Evolutionary conservation across 345 rosid genomes (phyloP).

Genomic region (Sisymbrium irio): DNA sequence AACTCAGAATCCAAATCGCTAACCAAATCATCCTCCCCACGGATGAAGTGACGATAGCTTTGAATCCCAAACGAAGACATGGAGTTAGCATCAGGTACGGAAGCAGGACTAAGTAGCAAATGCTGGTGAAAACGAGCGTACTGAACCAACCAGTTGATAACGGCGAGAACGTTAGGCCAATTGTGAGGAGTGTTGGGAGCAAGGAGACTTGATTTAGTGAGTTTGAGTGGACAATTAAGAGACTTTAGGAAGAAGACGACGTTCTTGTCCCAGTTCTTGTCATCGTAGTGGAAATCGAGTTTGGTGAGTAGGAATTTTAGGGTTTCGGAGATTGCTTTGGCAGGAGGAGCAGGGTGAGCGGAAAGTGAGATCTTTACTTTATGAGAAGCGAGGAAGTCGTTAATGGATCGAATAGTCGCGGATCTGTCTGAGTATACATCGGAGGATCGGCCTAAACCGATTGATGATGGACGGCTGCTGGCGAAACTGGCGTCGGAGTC

Average conservation of each 20-base stretch:
- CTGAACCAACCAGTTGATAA: slow-evolving; percentile 78
- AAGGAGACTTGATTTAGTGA: slow-evolving; percentile 72
- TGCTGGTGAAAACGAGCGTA: slow-evolving; percentile 45
- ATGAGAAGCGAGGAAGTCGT: slow-evolving; percentile 60
- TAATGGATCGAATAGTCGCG: slow-evolving; percentile 56
- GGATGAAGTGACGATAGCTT: slow-evolving; percentile 53
- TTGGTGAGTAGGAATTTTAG: slow-evolving; percentile 50
- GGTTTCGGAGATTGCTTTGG: slow-evolving; percentile 61
- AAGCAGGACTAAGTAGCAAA: slow-evolving; percentile 24
- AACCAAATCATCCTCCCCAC: slow-evolving; percentile 60
- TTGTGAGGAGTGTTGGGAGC: slow-evolving; percentile 89
- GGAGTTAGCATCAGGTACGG: slow-evolving; percentile 43
- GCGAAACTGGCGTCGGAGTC: slow-evolving; percentile 91
- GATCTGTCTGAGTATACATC: slow-evolving; percentile 55
- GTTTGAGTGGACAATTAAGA: slow-evolving; percentile 62
- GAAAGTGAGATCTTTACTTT: slow-evolving; percentile 44
- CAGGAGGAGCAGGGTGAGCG: slow-evolving; percentile 49
- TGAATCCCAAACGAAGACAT: slow-evolving; percentile 43
- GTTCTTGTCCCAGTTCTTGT: slow-evolving; percentile 59
- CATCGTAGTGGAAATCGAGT: slow-evolving; percentile 45
- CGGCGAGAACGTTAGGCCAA: slow-evolving; percentile 77
- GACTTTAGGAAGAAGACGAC: slow-evolving; percentile 49
- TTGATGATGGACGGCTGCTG: slow-evolving; percentile 82
- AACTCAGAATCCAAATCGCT: slow-evolving; percentile 58
- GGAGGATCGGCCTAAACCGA: slow-evolving; percentile 53